Conservation (phyloP, 257 asterid genomes). For the Nicotiana obtusifolia region DNA sequence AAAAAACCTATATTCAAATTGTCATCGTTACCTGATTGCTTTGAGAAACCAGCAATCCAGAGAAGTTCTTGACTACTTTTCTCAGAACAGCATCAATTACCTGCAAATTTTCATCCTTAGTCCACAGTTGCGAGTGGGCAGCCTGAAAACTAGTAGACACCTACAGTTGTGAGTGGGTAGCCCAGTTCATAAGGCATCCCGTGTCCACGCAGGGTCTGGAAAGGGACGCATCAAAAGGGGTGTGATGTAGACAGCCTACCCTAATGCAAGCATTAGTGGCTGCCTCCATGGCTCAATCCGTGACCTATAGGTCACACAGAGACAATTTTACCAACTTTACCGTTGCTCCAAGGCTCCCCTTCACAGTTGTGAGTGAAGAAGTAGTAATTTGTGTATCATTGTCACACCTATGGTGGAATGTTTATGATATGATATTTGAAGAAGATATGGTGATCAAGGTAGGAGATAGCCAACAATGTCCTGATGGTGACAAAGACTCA, state of each 20-base stretch:
- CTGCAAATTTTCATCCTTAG: conserved; percentile 29
- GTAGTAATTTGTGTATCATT: background rate
- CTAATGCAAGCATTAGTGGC: no score
- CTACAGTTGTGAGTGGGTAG: background rate
- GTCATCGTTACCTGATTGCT: conserved; percentile 60
- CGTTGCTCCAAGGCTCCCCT: no score
- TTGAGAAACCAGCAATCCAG: conserved; percentile 56
- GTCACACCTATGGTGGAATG: background rate
- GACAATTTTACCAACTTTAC: no score
- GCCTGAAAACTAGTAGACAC: background rate
- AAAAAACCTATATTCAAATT: background rate
- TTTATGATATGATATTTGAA: background rate
- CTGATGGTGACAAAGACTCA: background rate
- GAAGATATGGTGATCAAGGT: background rate
- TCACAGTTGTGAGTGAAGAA: background rate
- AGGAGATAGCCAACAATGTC: background rate
- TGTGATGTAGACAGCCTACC: no score
- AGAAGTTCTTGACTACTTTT: conserved; percentile 73
- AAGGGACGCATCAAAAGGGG: no score
- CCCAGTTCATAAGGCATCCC: no score
- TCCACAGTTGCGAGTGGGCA: background rate
- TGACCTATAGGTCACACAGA: no score
- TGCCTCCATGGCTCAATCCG: no score
- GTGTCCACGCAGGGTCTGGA: no score
- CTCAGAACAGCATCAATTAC: conserved; percentile 60